phyloP scores from a whole-genome alignment of 2,329 filamentous ascomycete species.

The Amauroascus verrucosus region DNA sequence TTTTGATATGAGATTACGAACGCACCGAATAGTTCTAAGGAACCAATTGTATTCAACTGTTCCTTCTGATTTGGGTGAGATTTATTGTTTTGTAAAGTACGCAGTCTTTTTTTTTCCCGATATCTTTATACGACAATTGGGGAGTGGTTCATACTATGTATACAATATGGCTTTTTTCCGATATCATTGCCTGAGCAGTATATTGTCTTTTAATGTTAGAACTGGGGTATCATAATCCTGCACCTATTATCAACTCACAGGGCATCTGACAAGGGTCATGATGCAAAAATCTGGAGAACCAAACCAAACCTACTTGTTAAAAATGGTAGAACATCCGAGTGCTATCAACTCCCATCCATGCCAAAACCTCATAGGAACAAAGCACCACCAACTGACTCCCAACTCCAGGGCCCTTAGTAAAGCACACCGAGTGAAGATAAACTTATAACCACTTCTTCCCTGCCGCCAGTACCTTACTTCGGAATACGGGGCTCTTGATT shows the following conservation, averaged over 20 bases:
- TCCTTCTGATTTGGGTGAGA: neutral
- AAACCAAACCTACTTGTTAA: neutral
- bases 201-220: neutral
- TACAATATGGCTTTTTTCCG: neutral
- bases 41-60: neutral
- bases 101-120: neutral
- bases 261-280: neutral
- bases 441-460: slow-evolving; percentile 80
- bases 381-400: neutral
- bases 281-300: neutral
- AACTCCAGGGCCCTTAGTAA: neutral
- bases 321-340: neutral
- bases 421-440: neutral
- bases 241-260: neutral
- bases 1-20: slow-evolving; percentile 1
- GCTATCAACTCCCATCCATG: neutral
- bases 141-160: neutral
- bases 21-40: neutral
- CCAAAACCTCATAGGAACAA: neutral
- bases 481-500: slow-evolving; percentile 77
- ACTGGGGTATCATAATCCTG: neutral
- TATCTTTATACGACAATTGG: neutral
- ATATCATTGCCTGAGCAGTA: neutral
- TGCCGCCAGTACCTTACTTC: slow-evolving; percentile 68
- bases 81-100: neutral